Base-by-base conservation (phyloP, 164 flowering plant genomes). In the Malania oleifera region DNA sequence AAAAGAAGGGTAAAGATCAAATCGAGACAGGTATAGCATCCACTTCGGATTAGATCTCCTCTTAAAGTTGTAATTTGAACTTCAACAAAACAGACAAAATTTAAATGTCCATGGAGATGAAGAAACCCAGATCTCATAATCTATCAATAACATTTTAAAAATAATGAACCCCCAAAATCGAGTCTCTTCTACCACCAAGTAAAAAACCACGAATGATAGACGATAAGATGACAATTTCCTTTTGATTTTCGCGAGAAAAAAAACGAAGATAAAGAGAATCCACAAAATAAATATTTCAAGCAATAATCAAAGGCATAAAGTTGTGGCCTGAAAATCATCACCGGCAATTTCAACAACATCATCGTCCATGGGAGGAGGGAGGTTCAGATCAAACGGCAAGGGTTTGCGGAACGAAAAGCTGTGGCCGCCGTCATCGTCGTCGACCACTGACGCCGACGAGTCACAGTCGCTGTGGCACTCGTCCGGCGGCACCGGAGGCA, bases 371-470 rank as follows among this genome's bases (percentile, higher is more conserved):
- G 71, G 67, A 17, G 78, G 77, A 23, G 79, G 77, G 0, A 73
- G 65, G 41, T 86, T 86, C 40, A 86, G 84, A 77, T 86, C 93
- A 53, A 84, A 81, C 7, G 76, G 77, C 15, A 79, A 56, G 23
- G 62, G 56, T 25, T 56, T 66, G 1, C 67, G 68, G 39, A 57
- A 65, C 19, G 69, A 58, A 3, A 77, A 70, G 1, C 63, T 47
- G 26, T 61, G 40, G 13, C 51, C 67, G 27, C 65, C 72, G 4
- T 63, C 74, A 22, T 60, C 70, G 5, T 64, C 70, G 22, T 73
- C 79, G 8, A 75, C 67, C 11, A 80, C 82, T 0, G 84, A 77
- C 0, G 84, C 77, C 3, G 82, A 77, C 0, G 84, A 80, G 48
- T 73, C 84, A 55, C 84, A 80, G 43, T 80, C 78, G 62, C 84